Conservation (phyloP, 176 grass and related monocot species). For the Oryza officinalis region DNA sequence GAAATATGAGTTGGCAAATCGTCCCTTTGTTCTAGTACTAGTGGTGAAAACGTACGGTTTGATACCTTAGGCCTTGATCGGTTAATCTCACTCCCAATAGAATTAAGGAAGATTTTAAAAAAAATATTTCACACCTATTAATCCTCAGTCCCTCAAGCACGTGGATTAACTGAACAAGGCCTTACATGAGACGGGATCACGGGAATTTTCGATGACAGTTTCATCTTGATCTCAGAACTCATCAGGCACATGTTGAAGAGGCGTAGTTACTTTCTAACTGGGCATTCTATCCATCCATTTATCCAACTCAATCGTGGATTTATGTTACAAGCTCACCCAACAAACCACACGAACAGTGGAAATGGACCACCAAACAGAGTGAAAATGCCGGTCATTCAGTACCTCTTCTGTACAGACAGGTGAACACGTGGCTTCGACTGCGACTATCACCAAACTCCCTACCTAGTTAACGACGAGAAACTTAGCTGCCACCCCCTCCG, state of each 20-base stretch:
- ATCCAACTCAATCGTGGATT: slow-evolving; percentile 1
- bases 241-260: background rate
- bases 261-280: background rate
- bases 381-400: no score
- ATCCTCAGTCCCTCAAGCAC: no score
- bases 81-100: no score
- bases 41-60: background rate
- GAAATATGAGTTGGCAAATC: background rate
- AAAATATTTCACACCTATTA: no score
- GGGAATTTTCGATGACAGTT: background rate
- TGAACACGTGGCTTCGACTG: background rate
- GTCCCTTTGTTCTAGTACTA: background rate
- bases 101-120: no score
- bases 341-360: background rate
- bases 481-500: slow-evolving; percentile 17
- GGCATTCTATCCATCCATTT: slow-evolving; percentile 35
- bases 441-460: no score
- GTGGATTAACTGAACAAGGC: no score
- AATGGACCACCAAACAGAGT: no score
- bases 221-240: background rate
- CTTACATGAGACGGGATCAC: no score
- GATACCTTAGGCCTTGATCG: no score
- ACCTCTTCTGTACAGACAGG: background rate
- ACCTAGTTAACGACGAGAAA: slow-evolving; percentile 24
- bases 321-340: slow-evolving; percentile 6